Base-by-base conservation (phyloP, 2,329 filamentous ascomycete species). In the Xylogone sp. region DNA sequence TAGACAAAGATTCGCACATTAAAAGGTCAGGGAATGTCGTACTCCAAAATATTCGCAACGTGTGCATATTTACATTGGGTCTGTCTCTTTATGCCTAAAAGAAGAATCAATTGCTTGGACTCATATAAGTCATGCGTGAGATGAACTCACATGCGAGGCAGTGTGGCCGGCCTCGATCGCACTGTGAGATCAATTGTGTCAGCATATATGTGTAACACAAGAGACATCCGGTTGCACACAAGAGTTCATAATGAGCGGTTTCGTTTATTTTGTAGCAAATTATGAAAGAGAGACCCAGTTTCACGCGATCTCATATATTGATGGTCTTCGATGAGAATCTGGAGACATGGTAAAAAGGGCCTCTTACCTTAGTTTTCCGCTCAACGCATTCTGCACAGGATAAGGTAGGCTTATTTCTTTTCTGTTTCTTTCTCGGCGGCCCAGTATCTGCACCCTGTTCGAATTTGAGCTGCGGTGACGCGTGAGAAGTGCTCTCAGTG, bases 321-420 rank as follows among this genome's bases (percentile, higher is more conserved):
- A 3, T 13, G 44, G 12, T 8, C 27, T 18, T 27, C 12, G 19
- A 18, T 10, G 21, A 10, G 27, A 9, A 46, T 43, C 22, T 21
- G 42, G 43, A 22, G 44, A 43, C 24, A 24, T 53, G 10, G 10
- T 27, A 10, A 6, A 48, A 59, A 48, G 43, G 48, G 19, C 31
- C 31, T 50, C 78, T 58, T 66, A 86, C 86, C 77, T 90, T 92
- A 21, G 88, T 92, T 71, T 92, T 92, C 59, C 88, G 77, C 70
- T 90, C 87, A 20, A 92, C 88, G 64, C 88, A 93, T 66, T 90
- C 87, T 55, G 84, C 80, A 62, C 88, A 92, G 46, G 86, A 90
- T 56, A 92, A 66, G 1, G 88, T 92, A 3, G 88, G 88, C 68
- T 93, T 93, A 70, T 93, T 93, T 45, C 88, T 82, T 73, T 88